Percentiles rank a stretch among this genome's conserved stretches.
phyloP scores from a whole-genome alignment of 2,329 filamentous ascomycete species.

The Stagonosporopsis chrysanthemi region DNA sequence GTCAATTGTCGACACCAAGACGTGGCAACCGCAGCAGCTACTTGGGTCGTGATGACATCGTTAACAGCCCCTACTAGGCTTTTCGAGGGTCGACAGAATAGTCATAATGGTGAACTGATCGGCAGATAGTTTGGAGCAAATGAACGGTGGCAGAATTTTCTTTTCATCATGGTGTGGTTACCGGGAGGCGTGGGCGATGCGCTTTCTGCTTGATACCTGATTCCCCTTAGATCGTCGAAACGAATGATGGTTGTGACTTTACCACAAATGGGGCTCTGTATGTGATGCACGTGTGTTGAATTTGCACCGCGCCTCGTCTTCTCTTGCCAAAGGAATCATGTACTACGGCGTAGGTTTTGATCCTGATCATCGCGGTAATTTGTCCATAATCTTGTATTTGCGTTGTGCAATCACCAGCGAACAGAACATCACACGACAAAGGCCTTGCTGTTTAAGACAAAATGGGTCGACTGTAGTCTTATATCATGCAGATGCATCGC shows the following conservation, averaged over 20 bases:
- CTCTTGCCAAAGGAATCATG: neutral
- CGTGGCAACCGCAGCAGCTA: constrained; percentile 66
- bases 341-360: neutral
- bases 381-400: too few relatives aligned
- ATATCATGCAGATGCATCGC: neutral
- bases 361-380: too few relatives aligned
- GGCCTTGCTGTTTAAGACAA: neutral
- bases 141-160: neutral
- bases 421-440: too few relatives aligned
- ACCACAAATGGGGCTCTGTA: neutral
- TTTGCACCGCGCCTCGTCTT: neutral
- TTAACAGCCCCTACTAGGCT: constrained; percentile 71
- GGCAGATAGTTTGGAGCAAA: neutral
- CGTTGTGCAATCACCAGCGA: too few relatives aligned
- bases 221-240: constrained; percentile 16
- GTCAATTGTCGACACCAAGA: constrained; percentile 38
- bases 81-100: neutral
- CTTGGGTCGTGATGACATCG: constrained; percentile 81
- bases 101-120: neutral
- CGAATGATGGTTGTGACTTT: constrained; percentile 7
- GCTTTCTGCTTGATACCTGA: constrained; percentile 14
- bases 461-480: neutral
- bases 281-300: too few relatives aligned
- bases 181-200: constrained; percentile 6
- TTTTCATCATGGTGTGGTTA: constrained; percentile 3